Conservation (phyloP, 176 grass and related monocot species). For the bread wheat (Triticum aestivum) region DNA sequence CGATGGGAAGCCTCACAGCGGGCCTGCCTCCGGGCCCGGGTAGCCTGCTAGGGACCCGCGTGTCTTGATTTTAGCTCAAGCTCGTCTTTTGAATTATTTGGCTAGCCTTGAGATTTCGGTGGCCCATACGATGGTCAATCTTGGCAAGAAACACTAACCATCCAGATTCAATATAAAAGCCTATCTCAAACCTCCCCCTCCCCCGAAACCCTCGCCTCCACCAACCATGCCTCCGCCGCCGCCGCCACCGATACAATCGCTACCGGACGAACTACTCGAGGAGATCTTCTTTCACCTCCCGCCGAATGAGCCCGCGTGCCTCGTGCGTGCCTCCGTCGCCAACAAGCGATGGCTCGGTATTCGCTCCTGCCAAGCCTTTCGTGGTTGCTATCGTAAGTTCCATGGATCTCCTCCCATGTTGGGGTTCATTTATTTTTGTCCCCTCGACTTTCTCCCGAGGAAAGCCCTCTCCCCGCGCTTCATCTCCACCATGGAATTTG, state of each 20-base stretch:
- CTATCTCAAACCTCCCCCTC: no score
- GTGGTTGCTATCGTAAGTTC: background rate
- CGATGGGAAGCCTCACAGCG: no score
- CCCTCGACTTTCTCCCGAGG: background rate
- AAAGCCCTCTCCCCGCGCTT: background rate
- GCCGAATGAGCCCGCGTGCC: background rate
- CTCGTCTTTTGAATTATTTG: no score
- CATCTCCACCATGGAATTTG: background rate
- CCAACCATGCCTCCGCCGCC: background rate
- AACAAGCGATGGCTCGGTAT: background rate
- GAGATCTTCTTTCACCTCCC: background rate
- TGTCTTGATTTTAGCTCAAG: no score
- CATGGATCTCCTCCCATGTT: background rate
- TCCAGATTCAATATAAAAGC: no score
- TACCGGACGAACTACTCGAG: background rate
- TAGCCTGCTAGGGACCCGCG: no score
- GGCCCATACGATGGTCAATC: no score
- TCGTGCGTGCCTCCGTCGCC: background rate
- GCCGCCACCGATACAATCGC: no score
- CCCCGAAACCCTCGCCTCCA: background rate
- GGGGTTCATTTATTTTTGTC: background rate
- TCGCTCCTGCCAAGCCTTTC: background rate
- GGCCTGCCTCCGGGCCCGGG: no score
- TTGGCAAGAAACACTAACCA: no score
- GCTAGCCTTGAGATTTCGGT: no score